Evolutionary conservation across 805 yeast species (phyloP).

Genomic region (Nakazawaea populi): DNA sequence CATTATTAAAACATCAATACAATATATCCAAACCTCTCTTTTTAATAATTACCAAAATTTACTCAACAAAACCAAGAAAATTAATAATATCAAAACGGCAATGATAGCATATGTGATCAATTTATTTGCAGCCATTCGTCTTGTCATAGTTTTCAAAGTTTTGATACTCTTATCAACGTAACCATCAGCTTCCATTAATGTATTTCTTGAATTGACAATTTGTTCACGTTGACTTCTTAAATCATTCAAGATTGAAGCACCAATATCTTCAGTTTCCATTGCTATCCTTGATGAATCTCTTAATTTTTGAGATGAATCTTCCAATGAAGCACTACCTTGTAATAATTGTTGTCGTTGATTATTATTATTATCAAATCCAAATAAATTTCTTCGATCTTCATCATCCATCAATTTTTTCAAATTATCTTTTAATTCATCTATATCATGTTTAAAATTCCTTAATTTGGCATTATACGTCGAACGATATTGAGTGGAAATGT

Average conservation of each 20-base stretch:
- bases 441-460: conserved; percentile 61
- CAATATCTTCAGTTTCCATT: conserved; percentile 85
- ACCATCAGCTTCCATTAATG: conserved; percentile 83
- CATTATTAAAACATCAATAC: no score
- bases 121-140: conserved; percentile 88
- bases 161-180: conserved; percentile 86
- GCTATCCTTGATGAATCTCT: conserved; percentile 88
- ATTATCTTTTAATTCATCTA: conserved; percentile 49
- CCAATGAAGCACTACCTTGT: conserved; percentile 72
- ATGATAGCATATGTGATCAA: conserved; percentile 88
- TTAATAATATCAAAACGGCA: conserved; percentile 76
- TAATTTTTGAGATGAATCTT: conserved; percentile 75
- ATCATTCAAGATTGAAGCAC: conserved; percentile 85
- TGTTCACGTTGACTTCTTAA: conserved; percentile 93
- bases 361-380: conserved; percentile 55
- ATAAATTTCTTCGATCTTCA: conserved; percentile 65
- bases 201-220: conserved; percentile 76
- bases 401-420: conserved; percentile 58
- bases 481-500: conserved; percentile 69
- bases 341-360: conserved; percentile 78
- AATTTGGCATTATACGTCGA: conserved; percentile 69
- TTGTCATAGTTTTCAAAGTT: conserved; percentile 85
- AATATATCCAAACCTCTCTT: no score
- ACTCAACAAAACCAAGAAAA: conserved; percentile 75
- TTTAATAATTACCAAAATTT: conserved; percentile 51